Evolutionary conservation across 2,329 filamentous ascomycete species (phyloP).

Genomic region (Ophiostoma himal-ulmi): DNA sequence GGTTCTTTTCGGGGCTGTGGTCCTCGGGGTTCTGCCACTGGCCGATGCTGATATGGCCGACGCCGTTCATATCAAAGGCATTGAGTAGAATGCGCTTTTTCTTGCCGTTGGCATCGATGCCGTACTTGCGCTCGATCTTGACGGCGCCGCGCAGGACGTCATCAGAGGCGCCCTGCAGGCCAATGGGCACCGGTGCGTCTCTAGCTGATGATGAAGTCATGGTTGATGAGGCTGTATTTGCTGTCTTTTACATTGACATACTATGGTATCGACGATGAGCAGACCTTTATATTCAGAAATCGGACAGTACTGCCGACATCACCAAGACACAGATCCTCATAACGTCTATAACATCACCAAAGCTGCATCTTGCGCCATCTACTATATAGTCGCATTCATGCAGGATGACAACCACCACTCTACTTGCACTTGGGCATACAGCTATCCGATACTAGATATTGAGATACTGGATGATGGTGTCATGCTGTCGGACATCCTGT

Average conservation of each 20-base stretch:
- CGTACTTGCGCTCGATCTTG: constrained; percentile 16
- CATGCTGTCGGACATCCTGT: neutral
- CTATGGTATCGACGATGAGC: too few species aligned
- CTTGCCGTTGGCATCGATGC: constrained; percentile 17
- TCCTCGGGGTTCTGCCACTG: constrained; percentile 24
- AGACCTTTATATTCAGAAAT: neutral
- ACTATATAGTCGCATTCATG: neutral
- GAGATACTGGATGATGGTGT: neutral
- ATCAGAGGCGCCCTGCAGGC: constrained; percentile 13
- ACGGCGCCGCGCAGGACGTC: constrained; percentile 16
- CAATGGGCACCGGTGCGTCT: constrained; percentile 15
- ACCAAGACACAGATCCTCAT: too few species aligned
- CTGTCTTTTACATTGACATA: neutral
- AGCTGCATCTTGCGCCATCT: constrained; percentile 4
- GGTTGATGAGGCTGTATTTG: neutral
- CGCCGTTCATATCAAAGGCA: constrained; percentile 23
- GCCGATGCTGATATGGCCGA: constrained; percentile 21
- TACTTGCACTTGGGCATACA: neutral
- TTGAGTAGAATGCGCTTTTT: constrained; percentile 23
- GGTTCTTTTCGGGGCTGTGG: constrained; percentile 18
- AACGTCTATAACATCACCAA: neutral
- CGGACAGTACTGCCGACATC: neutral
- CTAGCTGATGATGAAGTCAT: neutral
- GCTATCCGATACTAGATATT: neutral
- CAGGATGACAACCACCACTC: neutral